phyloP scores from a whole-genome alignment of 805 yeast genomes.

The Pichia insulana region DNA sequence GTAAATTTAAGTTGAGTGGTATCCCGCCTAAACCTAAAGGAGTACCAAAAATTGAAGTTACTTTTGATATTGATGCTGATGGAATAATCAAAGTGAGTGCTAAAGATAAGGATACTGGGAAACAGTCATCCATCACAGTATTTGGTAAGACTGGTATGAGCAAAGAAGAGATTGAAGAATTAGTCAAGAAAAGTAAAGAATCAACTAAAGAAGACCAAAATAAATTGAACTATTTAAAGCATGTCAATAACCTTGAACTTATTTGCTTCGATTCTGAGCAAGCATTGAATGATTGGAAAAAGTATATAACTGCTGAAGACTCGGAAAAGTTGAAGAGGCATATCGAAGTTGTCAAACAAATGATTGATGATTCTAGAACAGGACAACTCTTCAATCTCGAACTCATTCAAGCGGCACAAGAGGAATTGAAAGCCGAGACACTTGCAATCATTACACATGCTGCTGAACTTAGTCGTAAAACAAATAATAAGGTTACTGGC shows the following conservation, averaged over 20 bases:
- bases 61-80: slow-evolving; percentile 93
- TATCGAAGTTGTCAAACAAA: slow-evolving; percentile 19
- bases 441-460: slow-evolving; percentile 22
- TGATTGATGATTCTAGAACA: slow-evolving; percentile 24
- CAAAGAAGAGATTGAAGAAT: slow-evolving; percentile 80
- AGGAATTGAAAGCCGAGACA: slow-evolving; percentile 26
- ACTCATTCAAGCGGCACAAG: slow-evolving; percentile 28
- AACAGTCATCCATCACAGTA: slow-evolving; percentile 91
- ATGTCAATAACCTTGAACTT: slow-evolving; percentile 53
- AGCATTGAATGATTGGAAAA: slow-evolving; percentile 21
- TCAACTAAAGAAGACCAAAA: slow-evolving; percentile 67
- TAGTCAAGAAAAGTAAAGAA: slow-evolving; percentile 86
- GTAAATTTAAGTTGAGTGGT: slow-evolving; percentile 86
- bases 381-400: slow-evolving; percentile 24
- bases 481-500: neutral
- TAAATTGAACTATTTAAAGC: slow-evolving; percentile 47
- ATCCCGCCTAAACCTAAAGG: slow-evolving; percentile 89
- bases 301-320: slow-evolving; percentile 15
- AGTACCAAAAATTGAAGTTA: slow-evolving; percentile 82
- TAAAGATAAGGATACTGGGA: slow-evolving; percentile 85
- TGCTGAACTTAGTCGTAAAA: slow-evolving; percentile 18
- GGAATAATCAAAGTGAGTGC: slow-evolving; percentile 96
- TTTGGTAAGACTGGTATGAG: slow-evolving; percentile 93
- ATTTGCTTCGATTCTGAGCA: slow-evolving; percentile 30
- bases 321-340: slow-evolving; percentile 14